Conservation (phyloP, 2,329 filamentous ascomycete species). For the Colletotrichum limetticola region DNA sequence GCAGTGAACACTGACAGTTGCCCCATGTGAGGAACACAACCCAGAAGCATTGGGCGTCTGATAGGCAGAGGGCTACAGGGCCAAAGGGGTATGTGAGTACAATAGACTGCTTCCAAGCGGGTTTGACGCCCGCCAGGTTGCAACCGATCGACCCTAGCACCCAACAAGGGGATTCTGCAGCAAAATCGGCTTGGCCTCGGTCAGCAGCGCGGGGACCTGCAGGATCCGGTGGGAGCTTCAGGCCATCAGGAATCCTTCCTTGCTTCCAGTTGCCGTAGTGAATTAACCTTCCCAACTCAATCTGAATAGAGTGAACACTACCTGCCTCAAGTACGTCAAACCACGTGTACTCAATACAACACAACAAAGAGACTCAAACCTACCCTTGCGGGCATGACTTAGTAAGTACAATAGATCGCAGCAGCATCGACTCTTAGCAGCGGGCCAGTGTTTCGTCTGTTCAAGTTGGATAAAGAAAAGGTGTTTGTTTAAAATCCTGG, state of each 20-base stretch:
- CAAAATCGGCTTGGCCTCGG: background rate
- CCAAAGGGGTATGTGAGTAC: too few species aligned
- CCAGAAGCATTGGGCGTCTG: background rate
- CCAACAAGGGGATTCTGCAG: background rate
- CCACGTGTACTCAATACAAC: background rate
- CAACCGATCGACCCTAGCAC: background rate
- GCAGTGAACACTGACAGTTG: slow-evolving; percentile 33
- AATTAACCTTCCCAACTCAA: background rate
- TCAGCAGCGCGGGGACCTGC: background rate
- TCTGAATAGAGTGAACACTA: background rate
- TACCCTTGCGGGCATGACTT: too few species aligned
- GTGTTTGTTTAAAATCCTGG: background rate
- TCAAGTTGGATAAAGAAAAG: background rate
- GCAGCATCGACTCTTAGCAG: background rate
- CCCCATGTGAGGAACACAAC: background rate
- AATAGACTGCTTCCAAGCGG: background rate
- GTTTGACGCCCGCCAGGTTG: slow-evolving; percentile 5
- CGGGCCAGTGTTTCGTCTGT: background rate
- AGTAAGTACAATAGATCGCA: background rate
- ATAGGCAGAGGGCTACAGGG: background rate
- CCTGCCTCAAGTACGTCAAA: background rate
- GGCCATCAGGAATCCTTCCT: background rate
- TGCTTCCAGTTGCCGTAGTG: background rate
- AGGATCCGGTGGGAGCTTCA: background rate
- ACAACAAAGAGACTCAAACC: background rate